These are phyloP conservation scores for Penicillium vulpinum DNA, from an alignment of 2,329 filamentous ascomycete genomes.

Conservation along the genomic window DNA sequence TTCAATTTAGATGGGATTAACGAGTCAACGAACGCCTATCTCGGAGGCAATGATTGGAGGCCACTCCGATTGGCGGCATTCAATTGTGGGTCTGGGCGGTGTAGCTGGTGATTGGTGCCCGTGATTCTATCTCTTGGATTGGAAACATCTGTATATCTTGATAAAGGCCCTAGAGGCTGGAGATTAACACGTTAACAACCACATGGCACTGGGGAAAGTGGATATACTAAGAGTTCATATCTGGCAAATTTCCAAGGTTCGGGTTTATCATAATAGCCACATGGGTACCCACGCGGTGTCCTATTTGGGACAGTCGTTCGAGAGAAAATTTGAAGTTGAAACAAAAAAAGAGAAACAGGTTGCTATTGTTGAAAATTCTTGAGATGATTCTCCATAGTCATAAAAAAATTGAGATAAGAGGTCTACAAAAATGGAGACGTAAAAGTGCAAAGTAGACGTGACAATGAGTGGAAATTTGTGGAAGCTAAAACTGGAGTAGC, in stretches of 20 bases:
- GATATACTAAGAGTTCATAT: background rate
- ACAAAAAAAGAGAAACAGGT: background rate
- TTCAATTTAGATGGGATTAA: background rate
- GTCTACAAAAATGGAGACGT: background rate
- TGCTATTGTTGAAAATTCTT: background rate
- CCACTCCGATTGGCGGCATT: conserved; percentile 17
- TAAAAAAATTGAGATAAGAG: background rate
- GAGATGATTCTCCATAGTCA: too few relatives aligned
- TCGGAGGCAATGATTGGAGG: background rate
- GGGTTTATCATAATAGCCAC: background rate
- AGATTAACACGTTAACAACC: background rate
- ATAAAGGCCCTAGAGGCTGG: background rate
- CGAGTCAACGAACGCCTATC: background rate
- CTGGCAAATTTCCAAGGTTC: background rate
- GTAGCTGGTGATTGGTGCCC: background rate
- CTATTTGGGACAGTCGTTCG: background rate
- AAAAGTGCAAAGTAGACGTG: background rate
- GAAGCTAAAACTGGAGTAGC: background rate
- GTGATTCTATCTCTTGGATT: background rate
- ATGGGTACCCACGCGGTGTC: background rate
- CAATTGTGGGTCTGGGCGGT: background rate
- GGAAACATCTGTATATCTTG: background rate
- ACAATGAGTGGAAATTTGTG: background rate
- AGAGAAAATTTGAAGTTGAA: background rate
- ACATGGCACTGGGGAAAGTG: background rate